These are phyloP conservation scores for Pterocarpus macrocarpus DNA, from an alignment of 306 rosid species.

Conservation along the genomic window DNA sequence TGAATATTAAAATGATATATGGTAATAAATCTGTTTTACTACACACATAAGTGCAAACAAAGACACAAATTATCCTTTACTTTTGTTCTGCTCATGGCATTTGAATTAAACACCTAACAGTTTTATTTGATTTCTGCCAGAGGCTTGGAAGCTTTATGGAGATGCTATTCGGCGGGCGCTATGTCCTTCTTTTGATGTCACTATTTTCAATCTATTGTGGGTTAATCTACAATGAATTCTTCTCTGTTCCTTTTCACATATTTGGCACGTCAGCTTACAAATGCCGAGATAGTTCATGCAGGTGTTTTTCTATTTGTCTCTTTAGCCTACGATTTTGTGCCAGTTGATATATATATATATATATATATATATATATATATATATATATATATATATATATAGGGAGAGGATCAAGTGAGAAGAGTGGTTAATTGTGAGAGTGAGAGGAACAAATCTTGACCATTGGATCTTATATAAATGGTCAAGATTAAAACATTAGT, in stretches of 20 bases:
- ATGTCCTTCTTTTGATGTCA: constrained; percentile 90
- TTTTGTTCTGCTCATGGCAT: constrained; percentile 29
- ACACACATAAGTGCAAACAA: background rate
- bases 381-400: no score
- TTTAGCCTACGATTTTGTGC: background rate
- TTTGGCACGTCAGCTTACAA: constrained; percentile 89
- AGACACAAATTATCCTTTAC: constrained; percentile 1
- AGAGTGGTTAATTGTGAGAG: no score
- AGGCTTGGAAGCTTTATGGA: constrained; percentile 95
- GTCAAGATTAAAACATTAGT: no score
- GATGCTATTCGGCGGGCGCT: constrained; percentile 95
- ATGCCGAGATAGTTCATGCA: constrained; percentile 79
- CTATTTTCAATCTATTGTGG: constrained; percentile 93
- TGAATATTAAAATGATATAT: background rate
- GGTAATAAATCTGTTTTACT: background rate
- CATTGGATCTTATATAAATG: no score
- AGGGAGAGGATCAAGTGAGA: no score
- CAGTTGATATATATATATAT: no score
- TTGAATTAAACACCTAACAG: constrained; percentile 12
- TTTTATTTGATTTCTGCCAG: constrained; percentile 54
- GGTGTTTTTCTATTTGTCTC: constrained; percentile 53
- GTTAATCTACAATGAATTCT: constrained; percentile 90
- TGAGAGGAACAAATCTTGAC: no score
- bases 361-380: no score
- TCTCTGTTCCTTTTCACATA: constrained; percentile 88